Conservation (phyloP, 2,329 filamentous ascomycete genomes). For the Podosphaera aphanis region DNA sequence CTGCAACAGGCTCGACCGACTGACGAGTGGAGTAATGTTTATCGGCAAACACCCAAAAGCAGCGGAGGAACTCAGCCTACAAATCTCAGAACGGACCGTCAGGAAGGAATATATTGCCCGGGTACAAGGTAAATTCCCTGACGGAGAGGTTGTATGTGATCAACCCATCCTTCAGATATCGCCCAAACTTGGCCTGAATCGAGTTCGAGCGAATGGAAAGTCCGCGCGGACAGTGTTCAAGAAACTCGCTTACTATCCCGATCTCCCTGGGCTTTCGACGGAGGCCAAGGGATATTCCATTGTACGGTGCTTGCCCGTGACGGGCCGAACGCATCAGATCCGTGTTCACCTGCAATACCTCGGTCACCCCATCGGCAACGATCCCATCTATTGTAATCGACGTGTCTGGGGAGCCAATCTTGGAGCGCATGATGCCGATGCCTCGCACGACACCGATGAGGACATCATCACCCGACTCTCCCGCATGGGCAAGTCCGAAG, state of each 20-base stretch:
- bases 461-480: constrained; percentile 70
- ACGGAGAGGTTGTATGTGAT: constrained; percentile 75
- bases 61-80: constrained; percentile 50
- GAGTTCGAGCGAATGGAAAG: constrained; percentile 85
- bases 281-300: constrained; percentile 69
- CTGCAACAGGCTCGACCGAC: constrained; percentile 78
- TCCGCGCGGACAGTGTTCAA: constrained; percentile 78
- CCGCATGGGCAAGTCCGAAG: constrained; percentile 83
- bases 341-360: constrained; percentile 86
- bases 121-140: constrained; percentile 76
- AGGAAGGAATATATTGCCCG: constrained; percentile 89
- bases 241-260: constrained; percentile 70
- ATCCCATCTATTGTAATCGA: constrained; percentile 91
- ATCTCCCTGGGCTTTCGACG: constrained; percentile 4
- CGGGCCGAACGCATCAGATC: constrained; percentile 82
- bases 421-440: constrained; percentile 42
- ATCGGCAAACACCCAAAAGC: constrained; percentile 67
- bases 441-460: constrained; percentile 51
- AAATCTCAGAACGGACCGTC: constrained; percentile 61
- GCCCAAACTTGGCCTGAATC: constrained; percentile 80
- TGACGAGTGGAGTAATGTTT: constrained; percentile 97
- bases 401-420: constrained; percentile 71
- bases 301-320: constrained; percentile 79
- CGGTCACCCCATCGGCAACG: constrained; percentile 86
- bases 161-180: constrained; percentile 86